Evolutionary conservation across 306 rosid species (phyloP).

Genomic region (Cucurbita maxima): DNA sequence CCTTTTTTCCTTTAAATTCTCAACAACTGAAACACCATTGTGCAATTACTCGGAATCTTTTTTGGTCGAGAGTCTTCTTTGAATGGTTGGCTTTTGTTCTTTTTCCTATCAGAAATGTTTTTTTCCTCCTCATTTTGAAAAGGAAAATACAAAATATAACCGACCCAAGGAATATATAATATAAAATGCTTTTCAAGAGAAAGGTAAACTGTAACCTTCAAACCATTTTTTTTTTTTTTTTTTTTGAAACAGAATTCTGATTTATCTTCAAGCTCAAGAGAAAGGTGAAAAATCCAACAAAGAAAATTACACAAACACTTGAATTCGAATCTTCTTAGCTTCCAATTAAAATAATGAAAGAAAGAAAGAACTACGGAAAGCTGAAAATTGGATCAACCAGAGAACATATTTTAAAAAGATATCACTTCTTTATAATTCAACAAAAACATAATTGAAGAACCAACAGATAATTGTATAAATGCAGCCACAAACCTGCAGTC

Average conservation of each 20-base stretch:
- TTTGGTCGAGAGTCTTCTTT: not conserved
- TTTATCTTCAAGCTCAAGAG: not conserved
- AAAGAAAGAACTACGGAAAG: not conserved
- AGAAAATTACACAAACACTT: not conserved
- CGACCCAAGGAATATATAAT: not conserved
- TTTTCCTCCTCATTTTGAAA: not conserved
- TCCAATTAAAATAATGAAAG: too few species aligned
- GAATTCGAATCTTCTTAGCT: not conserved
- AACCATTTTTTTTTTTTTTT: too few species aligned
- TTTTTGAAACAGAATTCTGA: not conserved
- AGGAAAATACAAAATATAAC: not conserved
- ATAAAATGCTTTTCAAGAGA: not conserved
- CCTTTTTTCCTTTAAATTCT: not conserved
- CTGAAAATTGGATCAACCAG: not conserved
- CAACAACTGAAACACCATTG: not conserved
- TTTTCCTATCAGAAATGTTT: too few species aligned
- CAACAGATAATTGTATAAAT: not conserved
- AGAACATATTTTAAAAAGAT: too few species aligned
- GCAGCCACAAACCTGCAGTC: conserved; percentile 44
- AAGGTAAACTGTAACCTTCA: not conserved
- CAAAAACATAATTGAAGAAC: not conserved
- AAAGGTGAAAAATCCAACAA: not conserved
- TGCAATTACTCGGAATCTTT: not conserved
- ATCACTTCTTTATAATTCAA: too few species aligned
- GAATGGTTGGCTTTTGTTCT: not conserved